phyloP scores from a whole-genome alignment of 768 basidiomycete genomes.

The Russula earlei region DNA sequence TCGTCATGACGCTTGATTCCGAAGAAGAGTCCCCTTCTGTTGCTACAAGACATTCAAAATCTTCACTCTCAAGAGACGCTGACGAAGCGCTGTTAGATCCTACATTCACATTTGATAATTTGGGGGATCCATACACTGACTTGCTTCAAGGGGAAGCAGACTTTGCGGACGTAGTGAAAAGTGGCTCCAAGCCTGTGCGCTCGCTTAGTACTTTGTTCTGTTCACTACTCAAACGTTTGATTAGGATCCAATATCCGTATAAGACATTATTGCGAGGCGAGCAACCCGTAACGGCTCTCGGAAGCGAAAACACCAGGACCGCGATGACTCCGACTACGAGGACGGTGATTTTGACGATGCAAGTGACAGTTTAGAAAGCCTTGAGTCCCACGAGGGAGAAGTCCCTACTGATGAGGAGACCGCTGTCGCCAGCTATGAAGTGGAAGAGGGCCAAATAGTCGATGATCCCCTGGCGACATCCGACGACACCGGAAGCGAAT shows the following conservation, averaged over 20 bases:
- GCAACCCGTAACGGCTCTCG: constrained; percentile 33
- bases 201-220: not conserved
- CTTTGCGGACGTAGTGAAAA: constrained; percentile 50
- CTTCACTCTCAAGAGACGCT: constrained; percentile 24
- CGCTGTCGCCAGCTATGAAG: constrained; percentile 31
- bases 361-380: not conserved
- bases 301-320: constrained; percentile 70
- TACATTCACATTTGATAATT: constrained; percentile 73
- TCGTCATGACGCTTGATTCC: constrained; percentile 79
- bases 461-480: constrained; percentile 14
- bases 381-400: constrained; percentile 24
- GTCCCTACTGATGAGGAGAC: constrained; percentile 22
- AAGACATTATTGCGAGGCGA: constrained; percentile 82
- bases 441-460: constrained; percentile 29
- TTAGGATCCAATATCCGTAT: constrained; percentile 75
- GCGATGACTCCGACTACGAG: too few species aligned
- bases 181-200: constrained; percentile 52
- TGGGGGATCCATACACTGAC: constrained; percentile 59
- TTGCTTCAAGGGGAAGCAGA: constrained; percentile 35
- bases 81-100: constrained; percentile 66
- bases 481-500: constrained; percentile 17
- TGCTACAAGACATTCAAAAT: not conserved
- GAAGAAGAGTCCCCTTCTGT: constrained; percentile 39
- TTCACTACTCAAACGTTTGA: constrained; percentile 8
- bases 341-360: not conserved